Base-by-base conservation (phyloP, 78 protist species). In the Pirum gemmata region DNA sequence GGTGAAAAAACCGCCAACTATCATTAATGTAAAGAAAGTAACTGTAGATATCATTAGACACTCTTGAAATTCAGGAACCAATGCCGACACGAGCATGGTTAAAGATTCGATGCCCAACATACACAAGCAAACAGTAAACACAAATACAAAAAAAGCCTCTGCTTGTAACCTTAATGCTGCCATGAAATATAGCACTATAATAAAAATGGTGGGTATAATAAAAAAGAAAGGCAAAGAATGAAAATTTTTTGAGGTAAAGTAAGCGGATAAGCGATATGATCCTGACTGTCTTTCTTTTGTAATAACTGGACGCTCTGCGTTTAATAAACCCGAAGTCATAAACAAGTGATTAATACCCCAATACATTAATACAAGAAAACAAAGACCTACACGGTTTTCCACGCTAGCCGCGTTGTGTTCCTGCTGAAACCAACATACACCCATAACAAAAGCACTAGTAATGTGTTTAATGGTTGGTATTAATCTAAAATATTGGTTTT, bases 181-280 rank as follows among this genome's bases (percentile, higher is more conserved):
- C 90, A 88, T 80, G 1, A 18, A 51, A 35, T 72, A 87, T 31
- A 73, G 40, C 35, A 88, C 67, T 41, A 36, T 40, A 38, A 61
- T 18, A 40, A 29, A 91, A 27, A 91, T 33, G 34, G 41, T 75
- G 27, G 91, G 89, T 33, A 83, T 1, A 73, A 87, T 37, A 34
- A 91, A 13, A 1, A 21, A 8, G 31, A 89, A 5, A 1, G 93
- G 93, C 1, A 83, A 2, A 29, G 86, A 90, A 29, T 83, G 8
- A 40, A 91, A 13, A 0, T n/a, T 39, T 77, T 91, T 91, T 38
- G 90, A 39, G 18, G 35, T 34, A 34, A 83, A 91, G 83, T 87
- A 91, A 40, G 89, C 86, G 26, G 41, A 1, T 13, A 75, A 33
- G 72, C 36, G 61, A 79, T 91, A 91, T 25, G 74, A 1, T 39